Evolutionary conservation across 2,329 filamentous ascomycete genomes (phyloP).

Genomic region (Botrytis fabae): DNA sequence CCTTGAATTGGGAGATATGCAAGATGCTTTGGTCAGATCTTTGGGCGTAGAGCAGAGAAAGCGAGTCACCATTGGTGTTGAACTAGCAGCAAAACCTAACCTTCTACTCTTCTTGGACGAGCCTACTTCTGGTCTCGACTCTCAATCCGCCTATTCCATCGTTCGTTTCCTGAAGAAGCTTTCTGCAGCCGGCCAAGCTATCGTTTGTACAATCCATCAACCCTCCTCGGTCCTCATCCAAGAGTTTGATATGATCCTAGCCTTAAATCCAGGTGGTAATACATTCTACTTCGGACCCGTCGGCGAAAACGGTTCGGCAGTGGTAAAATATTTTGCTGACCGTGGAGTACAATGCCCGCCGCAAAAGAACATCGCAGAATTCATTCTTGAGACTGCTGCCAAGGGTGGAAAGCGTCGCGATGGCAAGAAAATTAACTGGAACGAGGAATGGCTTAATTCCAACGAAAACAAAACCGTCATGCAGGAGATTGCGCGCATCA

Average conservation of each 20-base stretch:
- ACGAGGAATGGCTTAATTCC: conserved; percentile 70
- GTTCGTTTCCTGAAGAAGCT: conserved; percentile 69
- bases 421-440: conserved; percentile 66
- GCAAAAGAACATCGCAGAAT: conserved; percentile 65
- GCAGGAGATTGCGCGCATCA: conserved; percentile 60
- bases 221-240: conserved; percentile 68
- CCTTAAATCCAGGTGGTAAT: conserved; percentile 64
- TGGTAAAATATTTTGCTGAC: conserved; percentile 67
- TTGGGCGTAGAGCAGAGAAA: conserved; percentile 65
- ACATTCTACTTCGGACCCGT: conserved; percentile 74
- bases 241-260: conserved; percentile 73
- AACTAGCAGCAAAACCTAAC: conserved; percentile 68
- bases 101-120: conserved; percentile 71
- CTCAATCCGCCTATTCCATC: conserved; percentile 67
- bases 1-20: conserved; percentile 63
- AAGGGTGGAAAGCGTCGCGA: conserved; percentile 50
- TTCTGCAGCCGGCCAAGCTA: conserved; percentile 65
- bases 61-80: conserved; percentile 71
- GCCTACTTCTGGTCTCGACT: conserved; percentile 69
- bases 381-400: conserved; percentile 64
- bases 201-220: conserved; percentile 74
- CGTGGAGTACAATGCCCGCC: conserved; percentile 67
- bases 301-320: conserved; percentile 63
- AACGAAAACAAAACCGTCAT: conserved; percentile 59
- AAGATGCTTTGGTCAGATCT: conserved; percentile 65